Conservation (phyloP, 257 asterid species). For the Solanum sitiens region DNA sequence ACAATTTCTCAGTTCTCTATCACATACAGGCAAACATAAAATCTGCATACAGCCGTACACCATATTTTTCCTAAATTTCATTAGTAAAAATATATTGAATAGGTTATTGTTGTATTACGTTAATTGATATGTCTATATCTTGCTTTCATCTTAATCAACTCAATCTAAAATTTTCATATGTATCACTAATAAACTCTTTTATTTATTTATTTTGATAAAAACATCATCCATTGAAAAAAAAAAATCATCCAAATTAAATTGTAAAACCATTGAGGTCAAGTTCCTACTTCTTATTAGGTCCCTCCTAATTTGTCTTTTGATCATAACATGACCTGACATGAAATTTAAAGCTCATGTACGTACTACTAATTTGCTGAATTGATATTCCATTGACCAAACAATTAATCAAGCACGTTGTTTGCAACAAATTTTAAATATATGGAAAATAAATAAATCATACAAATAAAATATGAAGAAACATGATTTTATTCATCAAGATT, state of each 20-base stretch:
- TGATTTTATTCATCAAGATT: too few relatives aligned
- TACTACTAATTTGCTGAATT: neutral
- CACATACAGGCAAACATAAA: rapidly evolving
- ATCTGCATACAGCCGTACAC: neutral
- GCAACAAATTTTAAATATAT: too few relatives aligned
- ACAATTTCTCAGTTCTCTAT: neutral
- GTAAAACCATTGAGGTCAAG: neutral
- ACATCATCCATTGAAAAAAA: too few relatives aligned
- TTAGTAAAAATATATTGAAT: neutral
- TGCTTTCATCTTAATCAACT: too few relatives aligned
- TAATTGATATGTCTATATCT: neutral
- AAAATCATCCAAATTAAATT: neutral
- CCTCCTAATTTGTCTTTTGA: neutral
- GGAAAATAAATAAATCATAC: too few relatives aligned
- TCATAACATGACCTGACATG: neutral
- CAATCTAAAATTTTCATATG: too few relatives aligned
- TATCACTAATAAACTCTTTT: too few relatives aligned
- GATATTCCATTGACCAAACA: neutral
- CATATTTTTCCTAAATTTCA: neutral
- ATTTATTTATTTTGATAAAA: too few relatives aligned
- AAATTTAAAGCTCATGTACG: neutral
- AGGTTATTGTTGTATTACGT: neutral
- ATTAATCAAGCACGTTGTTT: neutral
- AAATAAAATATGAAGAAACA: too few relatives aligned
- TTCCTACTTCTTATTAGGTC: neutral